Evolutionary conservation across 2,329 filamentous ascomycete genomes (phyloP), one percentile per base, ranked within the genome.

Genomic region (Tolypocladium ovalisporum): DNA sequence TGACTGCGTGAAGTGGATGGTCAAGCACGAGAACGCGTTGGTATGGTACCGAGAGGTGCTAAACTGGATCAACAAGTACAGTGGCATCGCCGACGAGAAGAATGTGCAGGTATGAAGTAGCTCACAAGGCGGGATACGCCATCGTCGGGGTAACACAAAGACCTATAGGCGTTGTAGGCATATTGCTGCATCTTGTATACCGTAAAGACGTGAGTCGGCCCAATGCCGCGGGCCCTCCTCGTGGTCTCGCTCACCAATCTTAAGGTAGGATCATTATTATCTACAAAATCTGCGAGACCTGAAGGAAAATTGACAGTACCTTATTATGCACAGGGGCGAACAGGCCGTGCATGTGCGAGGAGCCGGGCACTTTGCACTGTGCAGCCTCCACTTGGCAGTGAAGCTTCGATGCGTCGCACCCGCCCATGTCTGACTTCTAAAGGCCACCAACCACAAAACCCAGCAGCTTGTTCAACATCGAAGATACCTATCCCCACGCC

Each of bases 1-100:
- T 61, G 29, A 65, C 52, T 6, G 7, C 27, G 7, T 22, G 47
- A 54, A 85, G 82, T 86, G 90, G 90, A 91, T 97, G 4, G 68
- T 96, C 56, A 96, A 96, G 69, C 89, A 88, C 0, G 93, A 97
- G 73, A 97, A 97, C 70, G 88, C 86, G 4, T 75, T 97, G 22
- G 80, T 95, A 24, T 97, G 94, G 94, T 91, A 97, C 67, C 82
- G 82, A 57, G 88, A 90, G 58, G 91, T 97, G 19, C 68, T 97
- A 35, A 83, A 83, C 57, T 97, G 89, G 84, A 85, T 86, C 61
- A 86, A 86, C 64, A 80, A 84, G 66, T 84, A 82, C 63, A 78
- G 78, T 29, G 79, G 79, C 0, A 66, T 83, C 27, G 63, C 65
- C 1, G 63, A 67, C 12, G 58, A 44, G 54, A 32, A 54, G 24